Base-by-base conservation (phyloP, 164 flowering plant species). In the Protea cynaroides region DNA sequence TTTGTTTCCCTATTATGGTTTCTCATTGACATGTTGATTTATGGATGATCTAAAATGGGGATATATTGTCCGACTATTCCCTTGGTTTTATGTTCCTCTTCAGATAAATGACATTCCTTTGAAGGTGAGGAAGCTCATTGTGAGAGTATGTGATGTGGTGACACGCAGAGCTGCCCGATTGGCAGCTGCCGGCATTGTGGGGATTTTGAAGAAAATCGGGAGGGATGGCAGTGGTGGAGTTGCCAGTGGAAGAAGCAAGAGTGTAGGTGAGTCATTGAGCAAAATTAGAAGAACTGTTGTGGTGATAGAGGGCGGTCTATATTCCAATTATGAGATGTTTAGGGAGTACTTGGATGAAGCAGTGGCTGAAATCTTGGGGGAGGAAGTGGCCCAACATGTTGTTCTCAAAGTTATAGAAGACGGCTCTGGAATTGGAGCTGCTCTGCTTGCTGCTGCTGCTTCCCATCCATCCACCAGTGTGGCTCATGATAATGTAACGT, bases 141-240 rank as follows among this genome's bases (percentile, higher is more conserved):
- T 93, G 13, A 88, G 83, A 63, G 79, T 87, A 56, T 90, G 97
- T 56, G 97, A 90, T 58, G 78, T 83, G 23, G 92, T 93, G 25
- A 84, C 96, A 4, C 81, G 87, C 12, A 78, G 97, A 67, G 97
- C 97, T 59, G 98, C 96, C 23, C 75, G 97, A 34, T 67, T 90
- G 63, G 97, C 86, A 44, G 98, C 98, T 47, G 98, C 98, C 7
- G 98, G 96, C n/a, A 84, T 93, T 63, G 96, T 83, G 23, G 98
- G 97, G 19, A 87, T 93, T 63, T 71, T 90, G 74, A 93, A 90
- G 80, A 93, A 93, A 81, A 84, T 88, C 18, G 97, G 98, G 7
- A 78, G 98, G 64, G 98, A 93, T 70, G 96, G 97, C 8, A 87
- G 81, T 25, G 85, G 88, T 13, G 92, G 95, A 46, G 64, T 79